Conservation (phyloP, 2,329 filamentous ascomycete species). For the Sporothrix protearum region DNA sequence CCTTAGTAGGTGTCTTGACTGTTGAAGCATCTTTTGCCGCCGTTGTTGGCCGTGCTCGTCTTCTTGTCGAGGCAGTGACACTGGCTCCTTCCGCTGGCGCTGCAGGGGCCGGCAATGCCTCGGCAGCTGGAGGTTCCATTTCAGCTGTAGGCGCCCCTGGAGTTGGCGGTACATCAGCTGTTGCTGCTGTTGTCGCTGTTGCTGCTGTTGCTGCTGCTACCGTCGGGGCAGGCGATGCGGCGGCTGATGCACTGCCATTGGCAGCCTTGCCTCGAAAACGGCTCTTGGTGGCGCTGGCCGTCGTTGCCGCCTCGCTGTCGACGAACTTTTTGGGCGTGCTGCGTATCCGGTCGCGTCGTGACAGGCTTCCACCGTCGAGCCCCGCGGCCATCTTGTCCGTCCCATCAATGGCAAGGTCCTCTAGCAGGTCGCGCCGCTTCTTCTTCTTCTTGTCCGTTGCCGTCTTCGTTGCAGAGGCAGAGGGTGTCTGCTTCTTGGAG, state of each 20-base stretch:
- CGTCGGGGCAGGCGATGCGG: not conserved
- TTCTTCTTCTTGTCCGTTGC: constrained; percentile 19
- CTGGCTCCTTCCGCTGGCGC: not conserved
- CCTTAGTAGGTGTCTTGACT: not conserved
- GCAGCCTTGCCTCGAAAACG: not conserved
- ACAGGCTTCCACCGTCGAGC: constrained; percentile 44
- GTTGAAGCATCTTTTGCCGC: not conserved
- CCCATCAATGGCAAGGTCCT: constrained; percentile 25
- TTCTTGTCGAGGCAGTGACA: not conserved
- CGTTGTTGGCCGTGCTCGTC: not conserved
- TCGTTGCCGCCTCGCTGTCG: not conserved
- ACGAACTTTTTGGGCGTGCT: constrained; percentile 24
- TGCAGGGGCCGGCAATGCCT: not conserved
- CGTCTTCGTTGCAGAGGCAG: not conserved
- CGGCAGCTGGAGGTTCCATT: not conserved
- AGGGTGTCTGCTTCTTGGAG: constrained; percentile 19
- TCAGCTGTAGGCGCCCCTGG: not conserved
- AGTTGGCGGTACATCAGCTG: not conserved
- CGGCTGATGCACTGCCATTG: not conserved
- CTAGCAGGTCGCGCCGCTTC: constrained; percentile 25
- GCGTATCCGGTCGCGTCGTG: constrained; percentile 38
- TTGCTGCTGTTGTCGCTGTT: not conserved
- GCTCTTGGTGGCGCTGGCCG: not conserved
- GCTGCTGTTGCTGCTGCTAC: no score
- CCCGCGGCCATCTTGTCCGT: constrained; percentile 50